Evolutionary conservation across 1,139 yeast genomes (phyloP), one percentile per base, ranked within the genome.

Genomic region (Torulaspora globosa): DNA sequence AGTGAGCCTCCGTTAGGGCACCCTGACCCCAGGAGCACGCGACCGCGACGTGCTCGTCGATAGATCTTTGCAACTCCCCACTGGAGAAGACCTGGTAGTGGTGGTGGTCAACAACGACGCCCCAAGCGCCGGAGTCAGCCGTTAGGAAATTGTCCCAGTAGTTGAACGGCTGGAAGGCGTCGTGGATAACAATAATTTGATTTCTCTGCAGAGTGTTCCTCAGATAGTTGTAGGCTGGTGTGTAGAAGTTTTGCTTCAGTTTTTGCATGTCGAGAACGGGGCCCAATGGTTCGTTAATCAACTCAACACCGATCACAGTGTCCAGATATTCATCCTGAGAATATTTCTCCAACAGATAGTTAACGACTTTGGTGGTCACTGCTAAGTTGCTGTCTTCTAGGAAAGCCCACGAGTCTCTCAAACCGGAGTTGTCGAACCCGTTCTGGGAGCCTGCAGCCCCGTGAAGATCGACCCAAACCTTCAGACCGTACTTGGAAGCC

Each of bases 371-470:
- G 8, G 54, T 48, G 14, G 66, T 61, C n/a, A 59, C 49, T 44
- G 67, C 65, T 42, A 77, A 67, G 32, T 67, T 66, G 1, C 79
- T 82, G 37, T 73, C 69, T 46, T 78, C 66, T 65, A 81, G 82
- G 78, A 84, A 88, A 8, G 71, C 70, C 47, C 76, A 59, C 5
- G 62, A 52, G 60, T 86, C 96, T 58, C 97, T 76, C 51, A 79
- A 70, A 16, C 98, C 98, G 9, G 96, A 87, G 70, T 90, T 90
- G 66, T 92, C 98, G 64, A 90, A 90, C 16, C 97, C 97, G 64
- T 90, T 90, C 69, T 90, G 97, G 16, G 96, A 85, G n/a, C 97
- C 97, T 39, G 97, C 94, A 24, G 88, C 94, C 48, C 97, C 97
- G 65, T 90, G 98, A 58, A 90, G 71, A 66, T 90, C 98, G 45